Evolutionary conservation across 108 stramenopile genomes (phyloP), one percentile per base, ranked within the genome.

Genomic region (Epipyxis sp.): DNA sequence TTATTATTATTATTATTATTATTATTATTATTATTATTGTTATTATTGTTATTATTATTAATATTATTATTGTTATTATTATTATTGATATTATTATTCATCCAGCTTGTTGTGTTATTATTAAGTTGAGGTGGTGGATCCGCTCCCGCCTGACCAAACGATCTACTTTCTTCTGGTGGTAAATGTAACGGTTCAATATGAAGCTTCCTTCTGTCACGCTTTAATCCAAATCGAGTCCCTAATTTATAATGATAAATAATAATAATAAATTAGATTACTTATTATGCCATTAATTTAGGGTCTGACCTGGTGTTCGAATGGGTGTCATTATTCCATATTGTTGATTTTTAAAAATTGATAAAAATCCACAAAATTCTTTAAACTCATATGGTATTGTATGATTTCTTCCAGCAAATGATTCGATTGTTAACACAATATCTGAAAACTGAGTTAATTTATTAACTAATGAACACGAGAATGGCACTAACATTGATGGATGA

Each of bases 101-200:
- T n/a, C n/a, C n/a, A n/a, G n/a, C n/a, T n/a, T n/a, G n/a, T n/a
- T n/a, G n/a, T n/a, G n/a, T n/a, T n/a, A n/a, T n/a, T n/a, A n/a
- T n/a, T n/a, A n/a, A n/a, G n/a, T n/a, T n/a, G n/a, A n/a, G n/a
- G n/a, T n/a, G n/a, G n/a, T n/a, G n/a, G n/a, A n/a, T n/a, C n/a
- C n/a, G n/a, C n/a, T n/a, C n/a, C n/a, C n/a, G n/a, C n/a, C n/a
- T n/a, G n/a, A n/a, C 46, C 46, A 67, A 43, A 67, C 6, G 71
- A 37, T 34, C 71, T 37, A 74, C 71, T 74, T 32, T 74, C 71
- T 39, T 74, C 71, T 6, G 71, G 71, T 46, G 71, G 71, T 42
- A 74, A 57, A 74, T 74, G 71, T 10, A 74, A 42, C 44, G 35
- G 35, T 25, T 74, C 71, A 34, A 74, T 57, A 37, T 74, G 71